Percentiles rank a stretch among this genome's conserved stretches.
Evolutionary conservation across 1,139 yeast genomes (phyloP).

Genomic region (Tardiomyces depauwii): DNA sequence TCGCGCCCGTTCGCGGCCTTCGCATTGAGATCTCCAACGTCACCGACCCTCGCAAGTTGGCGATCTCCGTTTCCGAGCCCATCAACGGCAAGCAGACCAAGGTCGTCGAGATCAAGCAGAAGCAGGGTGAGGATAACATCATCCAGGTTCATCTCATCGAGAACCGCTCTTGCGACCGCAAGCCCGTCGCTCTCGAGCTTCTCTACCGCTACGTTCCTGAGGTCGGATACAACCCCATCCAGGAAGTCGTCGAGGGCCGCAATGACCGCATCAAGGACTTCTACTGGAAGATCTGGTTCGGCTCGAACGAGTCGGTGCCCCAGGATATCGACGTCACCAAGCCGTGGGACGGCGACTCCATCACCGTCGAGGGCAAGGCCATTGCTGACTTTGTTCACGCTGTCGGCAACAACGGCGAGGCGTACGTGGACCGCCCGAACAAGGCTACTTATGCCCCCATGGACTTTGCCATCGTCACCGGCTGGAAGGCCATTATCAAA

Average conservation of each 20-base stretch:
- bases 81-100: constrained; percentile 62
- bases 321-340: constrained; percentile 51
- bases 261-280: constrained; percentile 88
- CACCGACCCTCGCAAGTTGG: constrained; percentile 42
- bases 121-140: constrained; percentile 24
- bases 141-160: constrained; percentile 74
- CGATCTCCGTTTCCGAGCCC: constrained; percentile 55
- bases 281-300: constrained; percentile 98
- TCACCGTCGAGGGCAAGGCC: constrained; percentile 61
- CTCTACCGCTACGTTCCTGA: constrained; percentile 69
- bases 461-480: constrained; percentile 98
- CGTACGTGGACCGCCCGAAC: constrained; percentile 82
- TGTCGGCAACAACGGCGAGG: constrained; percentile 94
- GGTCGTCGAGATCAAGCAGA: constrained; percentile 40
- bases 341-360: constrained; percentile 55
- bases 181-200: constrained; percentile 66
- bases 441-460: constrained; percentile 86
- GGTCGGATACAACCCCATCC: constrained; percentile 90
- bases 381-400: constrained; percentile 94
- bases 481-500: constrained; percentile 96
- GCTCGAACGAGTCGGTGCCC: constrained; percentile 44
- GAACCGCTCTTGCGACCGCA: constrained; percentile 71
- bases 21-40: constrained; percentile 52
- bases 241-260: constrained; percentile 83
- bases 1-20: constrained; percentile 60